Evolutionary conservation across 345 rosid genomes (phyloP), one percentile per base, ranked within the genome.

Genomic region (Brassica carinata): DNA sequence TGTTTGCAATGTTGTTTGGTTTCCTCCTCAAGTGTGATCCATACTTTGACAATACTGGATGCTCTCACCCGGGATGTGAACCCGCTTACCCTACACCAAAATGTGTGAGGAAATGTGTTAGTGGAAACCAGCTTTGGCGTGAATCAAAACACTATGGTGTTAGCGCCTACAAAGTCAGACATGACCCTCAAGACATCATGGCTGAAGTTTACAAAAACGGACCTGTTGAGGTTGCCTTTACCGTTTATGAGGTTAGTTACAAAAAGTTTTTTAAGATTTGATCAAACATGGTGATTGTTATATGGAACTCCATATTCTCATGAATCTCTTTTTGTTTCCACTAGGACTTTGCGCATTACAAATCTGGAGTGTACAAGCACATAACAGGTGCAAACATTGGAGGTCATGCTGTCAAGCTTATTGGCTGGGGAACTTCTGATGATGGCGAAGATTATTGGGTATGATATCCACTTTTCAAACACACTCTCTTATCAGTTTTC

Each of bases 371-470:
- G 67, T 93, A 96, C 91, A 91, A 87, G 82, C 92, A 96, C 82
- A 75, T 93, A 48, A 86, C 94, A 0, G 99, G 98, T 71, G 72
- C 5, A 64, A 83, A 77, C 48, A 55, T 95, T 87, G 99, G 97
- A 73, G 98, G 99, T 38, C 97, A 93, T 81, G 98, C 96, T 53
- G 99, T 93, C 82, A 95, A 93, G 83, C 90, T 95, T 64, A 91
- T 95, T 34, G 99, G 99, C 0, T 95, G 99, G 99, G 99, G 99
- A 72, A 91, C 99, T 64, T 82, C 96, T 38, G 92, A 88, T 9
- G 97, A 88, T 2, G 98, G 97, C 23, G 90, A 95, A 83, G 98
- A 93, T 74, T 95, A 93, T 40, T 96, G 98, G 98, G 99, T 96
- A 90, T 77, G 74, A 76, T 19, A 43, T 68, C 59, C 26, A 26